A percentile compares a stretch with the other conserved stretches of the same genome.
Evolutionary conservation across 352 stramenopile genomes (phyloP).

Genomic region (Globisporangium nunn): DNA sequence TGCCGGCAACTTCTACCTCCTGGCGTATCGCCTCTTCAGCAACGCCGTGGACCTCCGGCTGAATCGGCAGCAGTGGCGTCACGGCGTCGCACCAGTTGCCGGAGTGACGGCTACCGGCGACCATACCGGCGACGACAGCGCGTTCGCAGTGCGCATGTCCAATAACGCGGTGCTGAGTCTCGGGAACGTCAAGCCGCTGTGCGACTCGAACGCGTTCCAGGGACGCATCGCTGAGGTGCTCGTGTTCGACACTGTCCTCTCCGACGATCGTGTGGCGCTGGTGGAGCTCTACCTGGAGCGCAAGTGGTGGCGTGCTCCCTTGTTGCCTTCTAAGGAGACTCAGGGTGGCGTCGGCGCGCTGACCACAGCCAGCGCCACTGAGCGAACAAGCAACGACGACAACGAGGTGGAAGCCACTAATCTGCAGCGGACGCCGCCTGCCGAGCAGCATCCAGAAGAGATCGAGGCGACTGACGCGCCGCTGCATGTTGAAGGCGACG

Average conservation of each 20-base stretch:
- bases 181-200: constrained; percentile 42
- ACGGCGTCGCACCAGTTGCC: neutral
- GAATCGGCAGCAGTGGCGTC: constrained; percentile 23
- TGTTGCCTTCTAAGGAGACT: constrained; percentile 5
- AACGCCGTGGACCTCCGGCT: constrained; percentile 41
- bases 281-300: constrained; percentile 39
- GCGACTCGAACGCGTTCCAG: constrained; percentile 55
- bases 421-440: neutral
- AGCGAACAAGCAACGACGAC: neutral
- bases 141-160: constrained; percentile 30
- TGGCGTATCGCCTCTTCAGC: constrained; percentile 39
- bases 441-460: neutral
- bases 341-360: neutral
- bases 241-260: constrained; percentile 39
- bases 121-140: constrained; percentile 2
- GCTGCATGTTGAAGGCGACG: neutral
- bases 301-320: constrained; percentile 40
- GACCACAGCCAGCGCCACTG: neutral
- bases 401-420: neutral
- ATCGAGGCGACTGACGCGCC: too few relatives aligned
- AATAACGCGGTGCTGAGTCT: constrained; percentile 40
- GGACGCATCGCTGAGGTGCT: constrained; percentile 48
- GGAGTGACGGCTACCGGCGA: constrained; percentile 1
- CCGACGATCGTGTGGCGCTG: constrained; percentile 16
- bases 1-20: constrained; percentile 23